Evolutionary conservation across 2,329 filamentous ascomycete genomes (phyloP), one percentile per base, ranked within the genome.

Genomic region (Sporothrix dimorphospora): DNA sequence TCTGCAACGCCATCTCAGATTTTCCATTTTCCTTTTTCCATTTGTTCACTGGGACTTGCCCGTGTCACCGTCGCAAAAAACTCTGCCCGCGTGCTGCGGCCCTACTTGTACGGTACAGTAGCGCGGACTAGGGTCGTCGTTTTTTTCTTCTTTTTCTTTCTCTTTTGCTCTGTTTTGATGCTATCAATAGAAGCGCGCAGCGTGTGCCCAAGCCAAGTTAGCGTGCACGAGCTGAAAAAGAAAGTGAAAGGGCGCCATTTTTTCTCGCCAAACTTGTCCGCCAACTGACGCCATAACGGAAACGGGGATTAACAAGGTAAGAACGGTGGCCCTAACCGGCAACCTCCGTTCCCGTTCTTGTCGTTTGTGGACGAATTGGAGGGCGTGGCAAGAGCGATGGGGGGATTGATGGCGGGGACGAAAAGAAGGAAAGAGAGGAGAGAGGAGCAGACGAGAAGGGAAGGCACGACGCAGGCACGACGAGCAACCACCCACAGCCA

Each of bases 171-270:
- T 14, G 40, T 34, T n/a, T n/a, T n/a, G n/a, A n/a, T n/a, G 24
- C 49, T 69, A 30, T 69, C 34, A 42, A 57, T 69, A 66, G 59
- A 63, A 66, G 19, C 57, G 19, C 5, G 30, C n/a, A 40, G 57
- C 51, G 24, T 45, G 38, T 19, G 19, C 21, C 42, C 9, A 4
- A 40, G n/a, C 30, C 47, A 53, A 30, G 42, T 16, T 68, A 68
- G 65, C 45, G 65, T 68, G 51, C 21, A 49, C 42, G 38, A 40
- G 68, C 68, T 70, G 66, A 53, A 68, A 68, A 51, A 1, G 24
- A 34, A 51, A n/a, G n/a, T n/a, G n/a, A n/a, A n/a, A 67, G 30
- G 14, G 30, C 63, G 30, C 65, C 65, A 47, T 68, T 38, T 51
- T 24, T 63, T 40, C 19, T 40, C 57, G 19, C 30, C 21, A 61